Conservation (phyloP, 495 filamentous ascomycete species). For the Schizothecium vesticola region DNA sequence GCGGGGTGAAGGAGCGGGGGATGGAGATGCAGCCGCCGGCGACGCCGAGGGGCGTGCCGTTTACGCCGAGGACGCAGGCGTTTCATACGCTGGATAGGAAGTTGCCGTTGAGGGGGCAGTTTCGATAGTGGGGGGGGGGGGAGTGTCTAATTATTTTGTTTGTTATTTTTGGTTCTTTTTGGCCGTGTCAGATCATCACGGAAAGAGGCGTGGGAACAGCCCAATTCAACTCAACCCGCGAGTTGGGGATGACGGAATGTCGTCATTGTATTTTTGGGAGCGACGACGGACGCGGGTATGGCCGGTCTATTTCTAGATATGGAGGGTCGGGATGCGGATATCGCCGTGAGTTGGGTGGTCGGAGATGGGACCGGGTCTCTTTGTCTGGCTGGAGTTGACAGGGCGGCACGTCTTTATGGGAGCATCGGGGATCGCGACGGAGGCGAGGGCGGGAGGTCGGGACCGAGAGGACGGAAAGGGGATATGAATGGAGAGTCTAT, state of each 20-base stretch:
- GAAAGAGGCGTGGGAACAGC: too few relatives aligned
- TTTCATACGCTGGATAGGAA: neutral
- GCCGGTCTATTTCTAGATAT: neutral
- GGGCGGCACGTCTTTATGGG: neutral
- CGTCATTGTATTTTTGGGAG: neutral
- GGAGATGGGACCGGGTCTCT: neutral
- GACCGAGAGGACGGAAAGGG: neutral
- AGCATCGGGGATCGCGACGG: neutral
- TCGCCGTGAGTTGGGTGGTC: neutral
- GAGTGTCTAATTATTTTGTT: too few relatives aligned
- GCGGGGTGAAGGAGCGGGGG: neutral
- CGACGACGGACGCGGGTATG: neutral
- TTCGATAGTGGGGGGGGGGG: neutral
- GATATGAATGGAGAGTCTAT: neutral
- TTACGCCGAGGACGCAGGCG: neutral
- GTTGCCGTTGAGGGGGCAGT: neutral
- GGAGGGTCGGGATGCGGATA: neutral
- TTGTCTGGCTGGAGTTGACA: neutral
- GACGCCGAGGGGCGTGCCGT: neutral
- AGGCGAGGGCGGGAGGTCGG: neutral
- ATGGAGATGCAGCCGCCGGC: neutral
- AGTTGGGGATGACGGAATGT: neutral
- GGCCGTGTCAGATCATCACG: neutral
- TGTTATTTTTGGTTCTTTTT: neutral
- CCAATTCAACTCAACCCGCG: too few relatives aligned